Base-by-base conservation (phyloP, 2,329 filamentous ascomycete genomes). In the Colletotrichum lentis region DNA sequence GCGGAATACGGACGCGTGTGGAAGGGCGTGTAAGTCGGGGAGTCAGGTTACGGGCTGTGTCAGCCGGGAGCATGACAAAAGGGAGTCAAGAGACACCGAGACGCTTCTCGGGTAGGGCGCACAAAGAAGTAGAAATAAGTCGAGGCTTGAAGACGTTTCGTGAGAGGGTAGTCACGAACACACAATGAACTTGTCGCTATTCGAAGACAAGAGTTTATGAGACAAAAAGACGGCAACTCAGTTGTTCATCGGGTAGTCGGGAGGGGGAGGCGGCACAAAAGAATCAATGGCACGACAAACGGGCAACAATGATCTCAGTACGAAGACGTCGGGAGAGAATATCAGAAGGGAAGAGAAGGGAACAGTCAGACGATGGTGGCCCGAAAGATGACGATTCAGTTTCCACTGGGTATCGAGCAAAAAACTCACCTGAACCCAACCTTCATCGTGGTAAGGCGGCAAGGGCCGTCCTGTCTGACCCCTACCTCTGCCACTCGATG, bases 331-430 rank as follows among this genome's bases (percentile, higher is more conserved):
- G 44, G 27, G 35, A 12, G n/a, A 43, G 22, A 22, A 44, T n/a
- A 39, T 39, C 12, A 49, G 37, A 27, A 39, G 56, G 55, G 20
- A 37, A 53, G 49, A 44, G 49, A 37, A 60, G 18, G 50, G 58
- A 37, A 53, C 41, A 58, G 12, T 65, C 67, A 24, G 65, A 67
- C n/a, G 49, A 53, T 63, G 49, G 46, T 63, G 67, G 62, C 27
- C 64, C 62, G 39, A 59, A 67, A 47, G 66, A 70, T 22, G 67
- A 69, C 47, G 71, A 73, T 50, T 69, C 61, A 52, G 69, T 70
- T 64, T 67, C 68, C 52, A 64, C 64, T 11, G 6, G 46, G 69
- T 5, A 65, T 55, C 31, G 54, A 56, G 43, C 35, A 37, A n/a
- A 37, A n/a, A 56, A 60, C 35, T 41, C 56, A 22, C 6, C 62